Percentiles rank a stretch among this genome's conserved stretches.
phyloP scores from a whole-genome alignment of 345 rosid species.

The Noccaea bulbosa region DNA sequence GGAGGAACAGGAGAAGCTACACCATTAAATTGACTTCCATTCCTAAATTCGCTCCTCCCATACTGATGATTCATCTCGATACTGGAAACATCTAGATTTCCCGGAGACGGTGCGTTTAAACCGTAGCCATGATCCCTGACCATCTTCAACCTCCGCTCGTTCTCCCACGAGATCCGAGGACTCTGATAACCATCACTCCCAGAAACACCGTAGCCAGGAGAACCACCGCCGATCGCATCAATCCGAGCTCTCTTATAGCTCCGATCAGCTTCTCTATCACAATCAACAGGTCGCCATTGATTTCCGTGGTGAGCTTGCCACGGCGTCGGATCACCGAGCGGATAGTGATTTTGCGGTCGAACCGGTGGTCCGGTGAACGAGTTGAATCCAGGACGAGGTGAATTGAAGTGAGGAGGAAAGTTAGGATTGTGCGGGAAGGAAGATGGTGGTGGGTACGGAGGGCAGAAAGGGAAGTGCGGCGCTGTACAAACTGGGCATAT shows the following conservation, averaged over 20 bases:
- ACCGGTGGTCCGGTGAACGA: constrained; percentile 43
- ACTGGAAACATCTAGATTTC: constrained; percentile 40
- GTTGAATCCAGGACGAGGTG: constrained; percentile 51
- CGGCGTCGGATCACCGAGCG: constrained; percentile 43
- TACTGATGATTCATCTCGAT: constrained; percentile 32
- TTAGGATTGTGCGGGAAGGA: constrained; percentile 50
- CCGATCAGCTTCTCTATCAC: constrained; percentile 52
- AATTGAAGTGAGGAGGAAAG: constrained; percentile 49
- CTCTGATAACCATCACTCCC: constrained; percentile 33
- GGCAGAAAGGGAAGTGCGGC: constrained; percentile 83
- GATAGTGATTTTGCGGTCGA: constrained; percentile 34
- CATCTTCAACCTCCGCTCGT: constrained; percentile 82
- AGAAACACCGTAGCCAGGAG: constrained; percentile 27
- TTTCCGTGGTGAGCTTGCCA: constrained; percentile 50
- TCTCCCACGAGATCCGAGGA: constrained; percentile 46
- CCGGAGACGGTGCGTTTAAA: constrained; percentile 24
- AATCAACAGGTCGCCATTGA: constrained; percentile 44
- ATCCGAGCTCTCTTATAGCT: constrained; percentile 74
- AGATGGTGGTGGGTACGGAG: constrained; percentile 53
- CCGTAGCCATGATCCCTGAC: constrained; percentile 78
- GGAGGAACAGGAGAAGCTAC: constrained; percentile 41
- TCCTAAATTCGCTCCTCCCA: constrained; percentile 29
- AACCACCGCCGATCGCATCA: constrained; percentile 45
- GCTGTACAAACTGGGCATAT: constrained; percentile 64
- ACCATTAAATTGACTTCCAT: constrained; percentile 37